These are phyloP conservation scores for Chernovozyma aurita DNA, from an alignment of 1,139 yeast species.

Conservation along the genomic window DNA sequence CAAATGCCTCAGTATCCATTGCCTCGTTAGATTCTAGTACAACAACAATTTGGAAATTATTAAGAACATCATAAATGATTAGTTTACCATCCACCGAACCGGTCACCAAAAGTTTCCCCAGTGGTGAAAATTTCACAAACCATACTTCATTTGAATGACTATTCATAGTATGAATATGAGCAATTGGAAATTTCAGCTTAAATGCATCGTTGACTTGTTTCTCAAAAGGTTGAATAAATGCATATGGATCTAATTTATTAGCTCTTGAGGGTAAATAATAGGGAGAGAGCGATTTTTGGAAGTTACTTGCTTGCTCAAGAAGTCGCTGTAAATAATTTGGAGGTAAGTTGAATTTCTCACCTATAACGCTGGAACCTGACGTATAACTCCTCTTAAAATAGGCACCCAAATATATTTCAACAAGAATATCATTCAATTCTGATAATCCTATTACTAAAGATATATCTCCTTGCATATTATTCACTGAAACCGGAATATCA, in stretches of 20 bases:
- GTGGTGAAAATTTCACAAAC: conserved; percentile 74
- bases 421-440: neutral
- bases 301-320: conserved; percentile 25
- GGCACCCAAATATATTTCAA: neutral
- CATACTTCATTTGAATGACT: conserved; percentile 77
- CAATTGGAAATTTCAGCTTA: conserved; percentile 45
- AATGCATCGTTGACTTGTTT: conserved; percentile 13
- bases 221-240: conserved; percentile 3
- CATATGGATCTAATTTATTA: neutral
- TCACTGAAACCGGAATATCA: neutral
- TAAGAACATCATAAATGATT: conserved; percentile 60
- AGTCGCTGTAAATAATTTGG: conserved; percentile 22
- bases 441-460: neutral
- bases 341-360: too few relatives aligned
- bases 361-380: neutral
- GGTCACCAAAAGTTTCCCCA: conserved; percentile 70
- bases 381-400: neutral
- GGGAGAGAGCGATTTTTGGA: conserved; percentile 25
- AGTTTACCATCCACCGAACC: conserved; percentile 70
- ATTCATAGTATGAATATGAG: conserved; percentile 33
- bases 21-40: conserved; percentile 29
- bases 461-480: neutral
- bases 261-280: conserved; percentile 33
- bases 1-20: conserved; percentile 26
- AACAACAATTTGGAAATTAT: conserved; percentile 44